phyloP scores from a whole-genome alignment of 2,329 filamentous ascomycete genomes.

The Curvularia sp. region DNA sequence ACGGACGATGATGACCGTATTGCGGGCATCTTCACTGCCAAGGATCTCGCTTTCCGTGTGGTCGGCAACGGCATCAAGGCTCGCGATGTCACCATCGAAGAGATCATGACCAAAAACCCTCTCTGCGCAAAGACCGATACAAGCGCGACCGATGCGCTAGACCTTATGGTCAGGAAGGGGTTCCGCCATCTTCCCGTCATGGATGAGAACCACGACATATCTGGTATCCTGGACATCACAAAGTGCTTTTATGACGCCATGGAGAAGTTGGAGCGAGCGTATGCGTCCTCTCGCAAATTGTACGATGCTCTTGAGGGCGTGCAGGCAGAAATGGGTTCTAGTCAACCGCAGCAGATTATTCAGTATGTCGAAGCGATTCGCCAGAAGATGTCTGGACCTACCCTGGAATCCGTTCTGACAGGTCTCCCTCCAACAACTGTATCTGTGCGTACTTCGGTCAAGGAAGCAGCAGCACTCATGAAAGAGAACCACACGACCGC shows the following conservation, averaged over 20 bases:
- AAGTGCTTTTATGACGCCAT: constrained; percentile 99
- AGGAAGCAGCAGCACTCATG: constrained; percentile 94
- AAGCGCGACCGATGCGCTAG: constrained; percentile 94
- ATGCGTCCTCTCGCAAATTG: constrained; percentile 95
- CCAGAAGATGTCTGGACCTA: constrained; percentile 96
- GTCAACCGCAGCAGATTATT: constrained; percentile 97
- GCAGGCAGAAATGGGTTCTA: constrained; percentile 93
- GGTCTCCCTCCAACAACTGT: constrained; percentile 93
- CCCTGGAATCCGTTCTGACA: constrained; percentile 90
- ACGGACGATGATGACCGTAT: constrained; percentile 98
- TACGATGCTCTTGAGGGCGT: constrained; percentile 98
- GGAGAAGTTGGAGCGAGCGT: constrained; percentile 98
- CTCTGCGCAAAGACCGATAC: constrained; percentile 97
- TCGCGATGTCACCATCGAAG: constrained; percentile 87
- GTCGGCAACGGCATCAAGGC: constrained; percentile 91
- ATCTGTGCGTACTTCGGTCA: constrained; percentile 93
- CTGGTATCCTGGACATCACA: constrained; percentile 96
- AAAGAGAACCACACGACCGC: constrained; percentile 99
- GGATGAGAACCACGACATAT: constrained; percentile 99
- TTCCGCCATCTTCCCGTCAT: constrained; percentile 98
- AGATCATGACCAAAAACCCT: constrained; percentile 99
- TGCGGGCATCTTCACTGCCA: constrained; percentile 97
- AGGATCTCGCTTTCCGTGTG: constrained; percentile 96
- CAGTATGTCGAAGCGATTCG: constrained; percentile 97
- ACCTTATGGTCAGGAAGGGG: constrained; percentile 97